Percentiles rank a stretch among this genome's conserved stretches.
phyloP scores from a whole-genome alignment of 148 eudicot genomes.

The Suaeda aralocaspica region DNA sequence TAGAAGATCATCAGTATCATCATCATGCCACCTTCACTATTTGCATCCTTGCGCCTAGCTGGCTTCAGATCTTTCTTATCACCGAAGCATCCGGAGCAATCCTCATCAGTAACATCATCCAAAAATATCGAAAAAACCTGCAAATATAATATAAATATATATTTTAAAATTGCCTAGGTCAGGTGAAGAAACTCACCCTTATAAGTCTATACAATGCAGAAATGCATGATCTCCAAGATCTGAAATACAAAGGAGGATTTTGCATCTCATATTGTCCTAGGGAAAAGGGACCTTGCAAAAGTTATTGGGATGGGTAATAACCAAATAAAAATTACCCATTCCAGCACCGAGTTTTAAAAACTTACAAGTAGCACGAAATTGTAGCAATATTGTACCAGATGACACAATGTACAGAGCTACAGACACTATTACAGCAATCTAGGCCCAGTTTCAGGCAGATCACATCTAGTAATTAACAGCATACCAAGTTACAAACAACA shows the following conservation, averaged over 20 bases:
- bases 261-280: neutral
- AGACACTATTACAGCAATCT: neutral
- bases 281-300: neutral
- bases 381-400: neutral
- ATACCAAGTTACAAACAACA: neutral
- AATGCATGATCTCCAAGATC: neutral
- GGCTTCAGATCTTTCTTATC: conserved; percentile 92
- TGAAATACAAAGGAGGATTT: neutral
- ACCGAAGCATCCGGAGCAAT: conserved; percentile 74
- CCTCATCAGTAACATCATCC: conserved; percentile 77
- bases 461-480: neutral
- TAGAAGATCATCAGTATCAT: conserved; percentile 70
- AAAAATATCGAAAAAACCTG: conserved; percentile 86
- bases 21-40: conserved; percentile 52
- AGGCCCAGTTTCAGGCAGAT: neutral
- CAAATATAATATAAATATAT: conserved; percentile 9
- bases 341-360: too few species aligned
- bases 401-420: neutral
- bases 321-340: neutral
- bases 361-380: too few species aligned
- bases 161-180: too few species aligned
- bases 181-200: neutral
- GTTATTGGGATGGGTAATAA: too few species aligned
- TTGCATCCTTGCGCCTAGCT: conserved; percentile 61
- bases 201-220: neutral